Conservation (phyloP, 768 basidiomycete genomes). For the Rhizopogon vulgaris region DNA sequence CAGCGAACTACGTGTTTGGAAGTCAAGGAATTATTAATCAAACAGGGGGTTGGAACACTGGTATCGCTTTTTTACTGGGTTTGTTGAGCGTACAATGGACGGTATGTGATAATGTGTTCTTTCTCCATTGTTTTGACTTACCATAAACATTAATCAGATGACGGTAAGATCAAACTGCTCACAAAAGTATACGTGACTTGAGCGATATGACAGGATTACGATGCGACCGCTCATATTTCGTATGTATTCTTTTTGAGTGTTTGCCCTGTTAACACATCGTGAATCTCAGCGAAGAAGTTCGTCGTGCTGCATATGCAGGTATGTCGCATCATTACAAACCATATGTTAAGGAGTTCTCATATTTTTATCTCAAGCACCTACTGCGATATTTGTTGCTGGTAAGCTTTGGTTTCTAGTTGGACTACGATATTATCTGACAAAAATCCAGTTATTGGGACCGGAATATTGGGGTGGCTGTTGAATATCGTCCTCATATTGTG, state of each 20-base stretch:
- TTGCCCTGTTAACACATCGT: not conserved
- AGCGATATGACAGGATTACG: constrained; percentile 52
- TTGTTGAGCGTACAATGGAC: constrained; percentile 87
- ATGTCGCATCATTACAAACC: constrained; percentile 22
- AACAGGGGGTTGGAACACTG: constrained; percentile 74
- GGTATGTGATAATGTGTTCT: constrained; percentile 32
- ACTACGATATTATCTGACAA: not conserved
- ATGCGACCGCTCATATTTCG: constrained; percentile 80
- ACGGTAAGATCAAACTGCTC: constrained; percentile 33
- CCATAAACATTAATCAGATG: constrained; percentile 33
- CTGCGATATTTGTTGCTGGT: constrained; percentile 57
- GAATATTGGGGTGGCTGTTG: constrained; percentile 76
- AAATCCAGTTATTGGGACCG: constrained; percentile 59
- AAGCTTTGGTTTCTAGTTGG: not conserved
- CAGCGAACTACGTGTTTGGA: constrained; percentile 77
- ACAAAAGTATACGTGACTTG: not conserved
- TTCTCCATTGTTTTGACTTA: not conserved
- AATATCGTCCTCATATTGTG: constrained; percentile 86
- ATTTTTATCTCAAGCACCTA: constrained; percentile 31
- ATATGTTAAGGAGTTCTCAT: not conserved
- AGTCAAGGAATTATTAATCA: constrained; percentile 68
- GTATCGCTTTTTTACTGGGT: constrained; percentile 80
- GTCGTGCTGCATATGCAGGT: constrained; percentile 74
- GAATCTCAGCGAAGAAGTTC: constrained; percentile 63
- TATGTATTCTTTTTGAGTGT: constrained; percentile 29